Conservation (phyloP, 2,329 filamentous ascomycete genomes). For the Claviceps pazoutovae region DNA sequence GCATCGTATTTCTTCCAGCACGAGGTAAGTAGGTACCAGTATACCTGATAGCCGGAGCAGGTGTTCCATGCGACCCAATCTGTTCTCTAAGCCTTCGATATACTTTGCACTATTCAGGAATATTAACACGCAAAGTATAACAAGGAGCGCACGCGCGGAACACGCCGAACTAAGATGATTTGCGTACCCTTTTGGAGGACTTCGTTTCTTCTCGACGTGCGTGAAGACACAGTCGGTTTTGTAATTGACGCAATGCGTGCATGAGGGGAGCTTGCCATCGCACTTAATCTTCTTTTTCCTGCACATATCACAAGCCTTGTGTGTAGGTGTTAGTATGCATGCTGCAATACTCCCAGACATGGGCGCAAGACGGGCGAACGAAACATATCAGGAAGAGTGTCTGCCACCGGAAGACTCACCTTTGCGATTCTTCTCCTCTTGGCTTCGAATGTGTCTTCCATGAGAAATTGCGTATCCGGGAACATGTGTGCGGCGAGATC, state of each 20-base stretch:
- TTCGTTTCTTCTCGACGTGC: conserved; percentile 96
- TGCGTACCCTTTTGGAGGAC: conserved; percentile 82
- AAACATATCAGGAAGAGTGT: too few species aligned
- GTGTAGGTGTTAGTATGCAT: neutral
- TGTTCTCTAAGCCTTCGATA: conserved; percentile 91
- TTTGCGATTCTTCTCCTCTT: conserved; percentile 82
- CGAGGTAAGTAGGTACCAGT: neutral
- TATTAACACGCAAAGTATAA: neutral
- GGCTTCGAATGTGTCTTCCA: conserved; percentile 61
- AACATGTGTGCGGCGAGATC: conserved; percentile 49
- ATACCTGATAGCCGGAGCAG: conserved; percentile 66
- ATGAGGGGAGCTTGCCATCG: conserved; percentile 88
- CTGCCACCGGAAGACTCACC: conserved; percentile 34
- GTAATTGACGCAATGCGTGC: conserved; percentile 93
- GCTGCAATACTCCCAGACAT: neutral
- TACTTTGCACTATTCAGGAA: conserved; percentile 64
- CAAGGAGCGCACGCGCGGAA: neutral
- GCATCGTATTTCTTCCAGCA: neutral
- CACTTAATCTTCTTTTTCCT: conserved; percentile 97
- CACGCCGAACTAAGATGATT: neutral
- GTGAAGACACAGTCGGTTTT: conserved; percentile 97
- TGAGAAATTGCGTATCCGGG: conserved; percentile 38
- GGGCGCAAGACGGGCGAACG: neutral
- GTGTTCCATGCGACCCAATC: conserved; percentile 90
- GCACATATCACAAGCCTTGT: conserved; percentile 86